Evolutionary conservation across 2,329 filamentous ascomycete genomes (phyloP).

Genomic region (Ceratocystiopsis brevicomis): DNA sequence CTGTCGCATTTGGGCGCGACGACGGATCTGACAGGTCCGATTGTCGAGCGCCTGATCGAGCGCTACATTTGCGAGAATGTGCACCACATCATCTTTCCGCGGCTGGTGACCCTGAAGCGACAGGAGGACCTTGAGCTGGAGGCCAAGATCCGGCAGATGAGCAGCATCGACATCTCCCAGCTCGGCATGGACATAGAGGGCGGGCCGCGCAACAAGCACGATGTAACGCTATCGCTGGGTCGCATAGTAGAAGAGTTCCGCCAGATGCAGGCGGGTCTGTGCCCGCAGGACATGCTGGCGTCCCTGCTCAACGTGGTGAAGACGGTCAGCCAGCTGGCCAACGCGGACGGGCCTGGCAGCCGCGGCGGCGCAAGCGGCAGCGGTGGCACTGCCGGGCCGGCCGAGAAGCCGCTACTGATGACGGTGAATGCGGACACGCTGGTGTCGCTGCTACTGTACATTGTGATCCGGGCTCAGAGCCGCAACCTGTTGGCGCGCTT

Average conservation of each 20-base stretch:
- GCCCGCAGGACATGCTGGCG: constrained; percentile 78
- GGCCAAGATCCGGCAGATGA: constrained; percentile 79
- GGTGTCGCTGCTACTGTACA: constrained; percentile 75
- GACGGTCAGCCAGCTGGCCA: constrained; percentile 51
- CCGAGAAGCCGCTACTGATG: constrained; percentile 32
- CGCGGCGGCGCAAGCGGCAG: background rate
- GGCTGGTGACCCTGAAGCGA: constrained; percentile 57
- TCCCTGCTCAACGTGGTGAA: constrained; percentile 67
- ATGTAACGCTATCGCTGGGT: constrained; percentile 57
- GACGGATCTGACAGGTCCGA: constrained; percentile 77
- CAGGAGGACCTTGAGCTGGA: constrained; percentile 77
- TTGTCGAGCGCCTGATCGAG: constrained; percentile 88
- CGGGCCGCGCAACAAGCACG: constrained; percentile 58
- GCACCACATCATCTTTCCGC: constrained; percentile 74
- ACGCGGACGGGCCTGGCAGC: constrained; percentile 14
- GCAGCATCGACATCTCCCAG: constrained; percentile 83
- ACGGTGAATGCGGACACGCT: constrained; percentile 72
- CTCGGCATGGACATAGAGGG: constrained; percentile 75
- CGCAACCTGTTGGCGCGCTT: constrained; percentile 74
- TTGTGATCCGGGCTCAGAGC: constrained; percentile 80
- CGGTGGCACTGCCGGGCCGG: constrained; percentile 5
- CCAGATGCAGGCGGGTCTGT: constrained; percentile 58
- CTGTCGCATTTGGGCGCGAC: constrained; percentile 79
- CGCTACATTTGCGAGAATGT: constrained; percentile 87
- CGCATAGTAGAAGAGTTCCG: constrained; percentile 77